phyloP scores from a whole-genome alignment of 2,329 filamentous ascomycete species.

The Arthrinium puccinioides region DNA sequence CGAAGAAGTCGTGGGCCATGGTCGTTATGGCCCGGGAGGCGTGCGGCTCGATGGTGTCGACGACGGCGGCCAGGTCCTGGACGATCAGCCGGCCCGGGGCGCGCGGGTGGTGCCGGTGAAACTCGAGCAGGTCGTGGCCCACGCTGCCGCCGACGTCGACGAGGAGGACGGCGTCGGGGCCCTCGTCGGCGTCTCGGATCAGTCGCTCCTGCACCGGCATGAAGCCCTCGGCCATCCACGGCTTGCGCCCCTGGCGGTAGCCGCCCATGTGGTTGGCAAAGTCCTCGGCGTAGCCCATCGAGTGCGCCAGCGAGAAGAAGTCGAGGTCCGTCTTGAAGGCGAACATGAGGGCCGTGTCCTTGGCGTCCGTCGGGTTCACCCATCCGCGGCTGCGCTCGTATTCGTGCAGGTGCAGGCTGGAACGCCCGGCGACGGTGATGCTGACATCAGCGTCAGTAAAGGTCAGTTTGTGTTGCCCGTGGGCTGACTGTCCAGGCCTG shows the following conservation, averaged over 20 bases:
- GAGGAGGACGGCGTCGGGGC: constrained; percentile 4
- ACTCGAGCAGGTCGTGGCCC: constrained; percentile 9
- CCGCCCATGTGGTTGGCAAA: constrained; percentile 32
- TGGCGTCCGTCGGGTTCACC: constrained; percentile 4
- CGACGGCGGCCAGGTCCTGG: not conserved
- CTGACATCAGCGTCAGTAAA: not conserved
- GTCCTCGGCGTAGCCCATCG: constrained; percentile 19
- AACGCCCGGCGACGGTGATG: not conserved
- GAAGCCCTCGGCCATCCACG: constrained; percentile 18
- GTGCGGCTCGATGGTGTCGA: not conserved
- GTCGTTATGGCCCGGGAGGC: not conserved
- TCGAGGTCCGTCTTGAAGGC: constrained; percentile 26
- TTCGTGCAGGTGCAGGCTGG: constrained; percentile 2
- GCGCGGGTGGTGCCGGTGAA: not conserved
- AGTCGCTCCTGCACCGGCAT: constrained; percentile 24
- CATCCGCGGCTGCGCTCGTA: constrained; percentile 7
- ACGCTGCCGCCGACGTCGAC: constrained; percentile 11
- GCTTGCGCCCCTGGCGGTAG: constrained; percentile 20
- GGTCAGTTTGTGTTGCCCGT: no score
- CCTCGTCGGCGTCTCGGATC: constrained; percentile 5
- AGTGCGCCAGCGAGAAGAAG: constrained; percentile 26
- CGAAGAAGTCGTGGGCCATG: constrained; percentile 1
- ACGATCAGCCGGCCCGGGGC: not conserved
- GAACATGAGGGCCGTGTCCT: constrained; percentile 10
- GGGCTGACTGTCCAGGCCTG: not conserved